Percentiles rank a stretch among this genome's conserved stretches.
These are phyloP conservation scores for Yamadazyma taylorii DNA, from an alignment of 1,139 yeast species.

Conservation along the genomic window DNA sequence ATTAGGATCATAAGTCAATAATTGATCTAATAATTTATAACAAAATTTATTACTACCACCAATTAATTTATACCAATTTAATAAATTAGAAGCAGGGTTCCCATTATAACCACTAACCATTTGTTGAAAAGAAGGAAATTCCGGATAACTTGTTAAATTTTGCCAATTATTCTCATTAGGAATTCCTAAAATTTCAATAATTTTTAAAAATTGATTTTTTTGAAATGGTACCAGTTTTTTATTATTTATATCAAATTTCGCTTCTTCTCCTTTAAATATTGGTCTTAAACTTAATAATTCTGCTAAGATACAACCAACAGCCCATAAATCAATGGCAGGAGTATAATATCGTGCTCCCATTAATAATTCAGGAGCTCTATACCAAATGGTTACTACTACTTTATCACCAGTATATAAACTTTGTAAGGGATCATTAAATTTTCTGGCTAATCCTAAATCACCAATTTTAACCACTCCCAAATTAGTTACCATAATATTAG, in stretches of 20 bases:
- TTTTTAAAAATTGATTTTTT: conserved; percentile 85
- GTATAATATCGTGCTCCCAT: conserved; percentile 93
- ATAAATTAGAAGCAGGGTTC: conserved; percentile 64
- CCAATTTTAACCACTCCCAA: conserved; percentile 93
- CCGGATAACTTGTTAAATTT: conserved; percentile 76
- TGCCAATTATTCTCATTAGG: conserved; percentile 83
- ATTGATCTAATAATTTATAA: conserved; percentile 57
- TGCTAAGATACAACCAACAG: conserved; percentile 94
- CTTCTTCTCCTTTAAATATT: conserved; percentile 95
- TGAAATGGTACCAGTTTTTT: conserved; percentile 93
- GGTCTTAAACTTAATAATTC: conserved; percentile 88
- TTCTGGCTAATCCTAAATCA: conserved; percentile 90
- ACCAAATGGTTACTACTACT: conserved; percentile 98
- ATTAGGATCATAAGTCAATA: conserved; percentile 85
- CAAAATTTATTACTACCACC: conserved; percentile 75
- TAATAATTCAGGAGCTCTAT: conserved; percentile 90
- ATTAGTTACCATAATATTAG: conserved; percentile 92
- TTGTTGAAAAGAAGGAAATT: conserved; percentile 61
- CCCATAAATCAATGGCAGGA: conserved; percentile 95
- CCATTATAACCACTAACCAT: conserved; percentile 45
- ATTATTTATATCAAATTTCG: conserved; percentile 77
- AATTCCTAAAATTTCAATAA: conserved; percentile 86
- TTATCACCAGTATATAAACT: conserved; percentile 92
- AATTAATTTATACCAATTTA: conserved; percentile 81
- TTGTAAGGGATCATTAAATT: conserved; percentile 86